Evolutionary conservation across 768 basidiomycete species (phyloP).

Genomic region (Imleria badia): DNA sequence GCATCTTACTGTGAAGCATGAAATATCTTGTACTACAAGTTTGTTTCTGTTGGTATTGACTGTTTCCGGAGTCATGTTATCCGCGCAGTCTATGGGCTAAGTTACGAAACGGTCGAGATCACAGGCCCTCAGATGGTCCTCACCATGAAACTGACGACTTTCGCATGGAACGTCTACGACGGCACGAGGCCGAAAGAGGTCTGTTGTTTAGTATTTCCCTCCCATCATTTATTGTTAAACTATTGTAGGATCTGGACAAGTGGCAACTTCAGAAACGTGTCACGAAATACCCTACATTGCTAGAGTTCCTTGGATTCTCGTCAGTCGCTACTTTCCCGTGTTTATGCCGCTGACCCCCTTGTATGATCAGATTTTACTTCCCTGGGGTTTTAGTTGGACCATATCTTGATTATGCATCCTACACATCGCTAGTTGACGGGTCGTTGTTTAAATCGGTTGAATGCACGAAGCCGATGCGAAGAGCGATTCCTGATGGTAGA

Average conservation of each 20-base stretch:
- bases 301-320: conserved; percentile 92
- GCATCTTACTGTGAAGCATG: conserved; percentile 88
- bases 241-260: conserved; percentile 75
- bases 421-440: conserved; percentile 74
- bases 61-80: conserved; percentile 57
- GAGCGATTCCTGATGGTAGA: conserved; percentile 67
- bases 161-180: conserved; percentile 97
- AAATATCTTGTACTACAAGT: conserved; percentile 4
- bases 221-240: not conserved
- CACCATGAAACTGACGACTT: conserved; percentile 94
- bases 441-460: conserved; percentile 65
- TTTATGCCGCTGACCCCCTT: not conserved
- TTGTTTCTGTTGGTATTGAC: not conserved
- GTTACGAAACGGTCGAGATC: conserved; percentile 83
- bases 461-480: conserved; percentile 43
- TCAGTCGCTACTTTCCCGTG: conserved; percentile 39
- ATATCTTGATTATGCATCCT: conserved; percentile 80
- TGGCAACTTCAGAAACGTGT: conserved; percentile 76
- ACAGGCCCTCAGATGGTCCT: conserved; percentile 96
- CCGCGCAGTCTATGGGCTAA: conserved; percentile 56
- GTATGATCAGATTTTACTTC: conserved; percentile 80
- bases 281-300: conserved; percentile 66
- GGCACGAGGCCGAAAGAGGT: conserved; percentile 73
- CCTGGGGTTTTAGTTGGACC: conserved; percentile 94
- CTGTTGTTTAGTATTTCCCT: conserved; percentile 17